Evolutionary conservation across 2,329 filamentous ascomycete genomes (phyloP).

Genomic region (Rutstroemia sp.): DNA sequence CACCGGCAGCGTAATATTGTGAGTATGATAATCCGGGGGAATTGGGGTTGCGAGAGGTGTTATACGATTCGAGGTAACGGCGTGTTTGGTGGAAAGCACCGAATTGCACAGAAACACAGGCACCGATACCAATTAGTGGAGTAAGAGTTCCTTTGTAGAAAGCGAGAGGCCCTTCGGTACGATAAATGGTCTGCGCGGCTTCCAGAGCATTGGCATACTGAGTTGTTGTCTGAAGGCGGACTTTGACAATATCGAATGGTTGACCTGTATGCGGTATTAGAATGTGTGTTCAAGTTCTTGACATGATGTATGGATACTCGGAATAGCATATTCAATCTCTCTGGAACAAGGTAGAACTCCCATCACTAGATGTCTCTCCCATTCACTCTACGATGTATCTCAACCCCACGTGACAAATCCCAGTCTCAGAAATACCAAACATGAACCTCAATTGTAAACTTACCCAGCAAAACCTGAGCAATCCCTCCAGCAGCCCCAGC

Average conservation of each 20-base stretch:
- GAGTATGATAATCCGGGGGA: constrained; percentile 57
- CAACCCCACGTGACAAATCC: constrained; percentile 7
- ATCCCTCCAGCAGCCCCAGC: constrained; percentile 86
- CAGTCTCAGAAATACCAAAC: not conserved
- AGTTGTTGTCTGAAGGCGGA: constrained; percentile 83
- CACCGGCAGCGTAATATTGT: constrained; percentile 86
- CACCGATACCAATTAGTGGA: constrained; percentile 89
- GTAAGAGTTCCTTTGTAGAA: constrained; percentile 99
- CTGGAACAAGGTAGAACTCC: too few species aligned
- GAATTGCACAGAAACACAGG: constrained; percentile 97
- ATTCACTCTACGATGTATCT: too few species aligned
- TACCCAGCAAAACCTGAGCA: constrained; percentile 89
- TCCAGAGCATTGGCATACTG: constrained; percentile 75
- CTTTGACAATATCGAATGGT: constrained; percentile 90
- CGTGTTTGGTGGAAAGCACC: constrained; percentile 92
- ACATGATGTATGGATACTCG: not conserved
- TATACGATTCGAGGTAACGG: constrained; percentile 73
- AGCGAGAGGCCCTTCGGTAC: constrained; percentile 77
- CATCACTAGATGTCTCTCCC: too few species aligned
- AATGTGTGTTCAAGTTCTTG: not conserved
- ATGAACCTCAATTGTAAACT: constrained; percentile 32
- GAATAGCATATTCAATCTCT: too few species aligned
- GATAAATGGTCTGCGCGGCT: constrained; percentile 77
- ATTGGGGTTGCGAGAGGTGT: constrained; percentile 40
- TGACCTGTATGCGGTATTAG: constrained; percentile 42